Conservation (phyloP, 345 rosid genomes). For the Salix exigua region DNA sequence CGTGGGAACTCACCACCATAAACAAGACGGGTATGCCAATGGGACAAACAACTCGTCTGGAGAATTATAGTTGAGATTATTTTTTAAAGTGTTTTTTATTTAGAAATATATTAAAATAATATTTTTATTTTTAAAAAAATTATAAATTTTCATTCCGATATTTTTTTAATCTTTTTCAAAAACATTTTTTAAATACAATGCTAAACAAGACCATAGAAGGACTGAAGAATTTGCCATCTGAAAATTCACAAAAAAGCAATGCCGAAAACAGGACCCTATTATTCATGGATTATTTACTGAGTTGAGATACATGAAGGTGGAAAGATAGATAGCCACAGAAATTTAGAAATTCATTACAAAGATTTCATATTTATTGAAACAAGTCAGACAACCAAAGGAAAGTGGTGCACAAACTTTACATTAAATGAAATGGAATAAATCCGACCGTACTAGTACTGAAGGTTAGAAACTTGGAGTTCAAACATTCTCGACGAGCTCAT, state of each 20-base stretch:
- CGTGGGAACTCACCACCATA: neutral
- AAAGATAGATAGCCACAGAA: neutral
- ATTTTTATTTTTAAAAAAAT: too few relatives aligned
- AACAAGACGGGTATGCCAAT: neutral
- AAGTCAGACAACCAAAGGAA: neutral
- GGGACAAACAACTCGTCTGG: neutral
- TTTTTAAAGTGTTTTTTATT: too few relatives aligned
- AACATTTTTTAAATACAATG: too few relatives aligned
- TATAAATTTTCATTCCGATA: too few relatives aligned
- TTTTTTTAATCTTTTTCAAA: too few relatives aligned
- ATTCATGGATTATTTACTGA: neutral
- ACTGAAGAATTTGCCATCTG: neutral
- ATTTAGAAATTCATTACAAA: neutral
- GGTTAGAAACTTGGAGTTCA: neutral
- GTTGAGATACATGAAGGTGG: neutral
- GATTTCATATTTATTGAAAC: neutral
- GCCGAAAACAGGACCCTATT: neutral
- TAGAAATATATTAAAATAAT: too few relatives aligned
- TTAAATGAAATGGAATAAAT: neutral
- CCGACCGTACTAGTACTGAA: neutral
- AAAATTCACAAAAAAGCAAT: too few relatives aligned
- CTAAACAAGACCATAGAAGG: too few relatives aligned
- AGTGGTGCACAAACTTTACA: neutral
- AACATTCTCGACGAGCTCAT: neutral
- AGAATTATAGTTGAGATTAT: too few relatives aligned